Percentiles rank a stretch among this genome's conserved stretches.
Conservation (phyloP, 805 yeast genomes). For the Suhomyces canberraensis region DNA sequence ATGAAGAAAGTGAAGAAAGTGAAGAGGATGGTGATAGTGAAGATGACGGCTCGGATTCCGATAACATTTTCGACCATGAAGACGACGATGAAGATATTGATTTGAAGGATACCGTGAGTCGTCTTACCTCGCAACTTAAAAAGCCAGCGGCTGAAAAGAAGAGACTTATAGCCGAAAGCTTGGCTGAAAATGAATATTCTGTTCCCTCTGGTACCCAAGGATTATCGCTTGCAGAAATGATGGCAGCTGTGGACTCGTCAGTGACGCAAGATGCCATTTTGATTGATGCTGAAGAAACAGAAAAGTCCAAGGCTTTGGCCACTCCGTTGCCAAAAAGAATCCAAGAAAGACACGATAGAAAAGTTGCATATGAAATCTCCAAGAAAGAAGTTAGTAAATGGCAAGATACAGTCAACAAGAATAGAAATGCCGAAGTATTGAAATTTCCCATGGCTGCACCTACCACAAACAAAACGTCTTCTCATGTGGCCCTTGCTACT, state of each 20-base stretch:
- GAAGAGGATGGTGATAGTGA: constrained; percentile 32
- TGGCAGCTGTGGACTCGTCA: constrained; percentile 57
- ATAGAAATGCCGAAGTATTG: constrained; percentile 81
- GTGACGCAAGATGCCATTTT: constrained; percentile 49
- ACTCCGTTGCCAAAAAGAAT: constrained; percentile 85
- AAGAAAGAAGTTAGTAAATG: constrained; percentile 84
- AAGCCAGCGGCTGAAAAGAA: constrained; percentile 39
- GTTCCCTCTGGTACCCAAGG: constrained; percentile 53
- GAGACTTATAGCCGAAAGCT: constrained; percentile 49
- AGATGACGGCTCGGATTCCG: constrained; percentile 13
- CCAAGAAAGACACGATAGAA: constrained; percentile 80
- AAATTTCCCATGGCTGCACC: constrained; percentile 63
- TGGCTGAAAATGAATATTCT: constrained; percentile 66
- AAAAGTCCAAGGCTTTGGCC: constrained; percentile 49
- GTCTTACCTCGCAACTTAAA: constrained; percentile 33
- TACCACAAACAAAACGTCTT: constrained; percentile 17
- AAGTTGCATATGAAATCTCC: constrained; percentile 86
- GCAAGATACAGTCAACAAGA: constrained; percentile 77
- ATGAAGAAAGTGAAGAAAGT: constrained; percentile 18
- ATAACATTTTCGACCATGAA: constrained; percentile 26
- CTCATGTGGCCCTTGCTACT: neutral
- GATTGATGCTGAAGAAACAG: constrained; percentile 38
- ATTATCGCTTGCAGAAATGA: constrained; percentile 70
- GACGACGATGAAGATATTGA: constrained; percentile 48
- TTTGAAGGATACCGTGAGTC: constrained; percentile 46